phyloP scores from a whole-genome alignment of 2,329 filamentous ascomycete genomes.

The Stachybotrys chartarum region DNA sequence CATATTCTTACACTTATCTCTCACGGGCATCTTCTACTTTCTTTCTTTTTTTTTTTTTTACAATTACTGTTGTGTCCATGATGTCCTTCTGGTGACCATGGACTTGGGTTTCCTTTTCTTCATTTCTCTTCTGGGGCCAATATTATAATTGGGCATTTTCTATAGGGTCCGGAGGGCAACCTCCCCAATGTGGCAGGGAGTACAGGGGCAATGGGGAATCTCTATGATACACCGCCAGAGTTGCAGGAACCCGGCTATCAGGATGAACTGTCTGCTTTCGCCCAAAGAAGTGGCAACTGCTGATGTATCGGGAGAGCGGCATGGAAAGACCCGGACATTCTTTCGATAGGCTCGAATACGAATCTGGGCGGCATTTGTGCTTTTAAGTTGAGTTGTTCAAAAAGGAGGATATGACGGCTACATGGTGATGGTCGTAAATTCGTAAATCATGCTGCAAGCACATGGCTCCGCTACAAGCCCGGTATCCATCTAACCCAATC shows the following conservation, averaged over 20 bases:
- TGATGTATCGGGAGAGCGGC: background rate
- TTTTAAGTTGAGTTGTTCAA: background rate
- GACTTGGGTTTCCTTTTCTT: conserved; percentile 6
- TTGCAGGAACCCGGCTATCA: background rate
- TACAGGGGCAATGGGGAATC: background rate
- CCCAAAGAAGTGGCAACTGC: background rate
- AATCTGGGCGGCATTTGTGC: conserved; percentile 18
- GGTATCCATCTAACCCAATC: conserved; percentile 36
- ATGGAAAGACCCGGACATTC: conserved; percentile 6
- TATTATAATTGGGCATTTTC: background rate
- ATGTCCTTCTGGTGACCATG: background rate
- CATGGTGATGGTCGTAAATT: background rate
- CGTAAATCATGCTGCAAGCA: background rate
- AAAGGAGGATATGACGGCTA: too few species aligned
- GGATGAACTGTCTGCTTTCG: background rate
- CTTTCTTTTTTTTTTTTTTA: conserved; percentile 1
- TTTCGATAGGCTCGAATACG: conserved; percentile 9
- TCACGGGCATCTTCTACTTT: conserved; percentile 1
- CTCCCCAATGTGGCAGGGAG: background rate
- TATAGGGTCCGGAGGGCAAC: background rate
- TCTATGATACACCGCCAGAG: background rate
- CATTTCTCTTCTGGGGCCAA: conserved; percentile 2
- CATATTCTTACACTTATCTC: background rate
- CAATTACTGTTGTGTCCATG: background rate
- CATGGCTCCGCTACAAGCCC: background rate